Base-by-base conservation (phyloP, 176 grass and related monocot species). In the Carex littledalei region DNA sequence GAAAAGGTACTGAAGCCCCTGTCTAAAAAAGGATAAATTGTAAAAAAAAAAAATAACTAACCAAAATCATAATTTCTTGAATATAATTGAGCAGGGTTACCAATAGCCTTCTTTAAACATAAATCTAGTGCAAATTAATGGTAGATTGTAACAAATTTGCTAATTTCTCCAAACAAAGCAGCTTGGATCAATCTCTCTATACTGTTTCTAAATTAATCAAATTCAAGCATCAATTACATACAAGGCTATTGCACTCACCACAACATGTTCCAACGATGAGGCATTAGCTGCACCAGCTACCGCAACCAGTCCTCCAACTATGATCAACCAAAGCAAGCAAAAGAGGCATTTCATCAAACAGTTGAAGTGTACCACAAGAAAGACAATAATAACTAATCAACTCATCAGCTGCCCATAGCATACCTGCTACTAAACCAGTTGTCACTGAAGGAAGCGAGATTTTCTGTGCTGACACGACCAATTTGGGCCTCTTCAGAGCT, bases 271-370 rank as follows among this genome's bases (percentile, higher is more conserved):
- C 37, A 93, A n/a, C 2, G 90, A 87, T 7, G 72, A 22, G 18
- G 93, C 93, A 86, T 91, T 85, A 45, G 89, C 91, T 6, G 91
- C 60, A 8, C 89, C 91, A 35, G 85, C 80, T 21, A 26, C 62
- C 3, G 85, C 85, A 26, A 93, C 20, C 79, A 94, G 81, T 52
- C 91, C 86, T 65, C 95, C 93, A 43, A 88, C 95, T 95, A 89
- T 20, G 89, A 87, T 24, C 43, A 87, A 89, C 3, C 9, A 18
- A 71, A 86, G 15, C 53, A 21, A 31, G 57, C 6, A 41, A 80
- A 34, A 87, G 5, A 79, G 21, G 14, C 66, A 87, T 87, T 86
- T 78, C 72, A 84, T 84, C 86, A 52, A 93, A 89, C 78, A 87
- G 5, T 34, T 83, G 1, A 47, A 73, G 45, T 6, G 31, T 63